Base-by-base conservation (phyloP, 805 yeast species). In the Myxozyma mucilagina region DNA sequence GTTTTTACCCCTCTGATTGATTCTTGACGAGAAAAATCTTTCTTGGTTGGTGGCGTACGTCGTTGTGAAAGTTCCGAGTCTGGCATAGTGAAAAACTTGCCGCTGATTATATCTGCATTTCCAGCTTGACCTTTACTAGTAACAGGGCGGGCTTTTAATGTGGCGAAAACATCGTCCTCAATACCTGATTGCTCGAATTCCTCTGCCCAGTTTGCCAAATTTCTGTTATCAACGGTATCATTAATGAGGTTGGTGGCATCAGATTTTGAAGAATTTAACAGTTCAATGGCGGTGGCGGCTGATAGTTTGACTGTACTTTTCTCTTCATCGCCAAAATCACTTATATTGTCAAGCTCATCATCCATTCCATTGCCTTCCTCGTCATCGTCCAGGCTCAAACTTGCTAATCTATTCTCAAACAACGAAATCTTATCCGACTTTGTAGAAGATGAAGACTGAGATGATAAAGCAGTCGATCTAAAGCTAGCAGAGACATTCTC, bases 241-340 rank as follows among this genome's bases (percentile, higher is more conserved):
- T 34, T 14, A 4, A 36, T 20, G 13, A n/a, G 5, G 13, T 32
- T 43, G 6, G 49, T 20, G 3, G 39, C 16, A 2, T 32, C 11
- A 10, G 39, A 47, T 16, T 39, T 43, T 6, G 14, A 43, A 10
- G 50, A 14, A 32, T 42, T 39, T 4, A 32, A 18, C 13, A 54
- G 11, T 4, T 38, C 36, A n/a, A 36, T 31, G 4, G 48, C 55
- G 6, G 45, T 45, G 4, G 49, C 53, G 16, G 59, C 45, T 16
- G 60, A 20, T 34, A 57, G 5, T 13, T 48, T 47, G 14, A 57
- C 11, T 14, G 60, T 57, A 16, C 42, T 24, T 8, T 29, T 38
- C 2, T 61, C 64, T 20, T 51, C 56, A 14, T 39, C 56, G 9
- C 20, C 57, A 38, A 35, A 44, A 36, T 36, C 55, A 29, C 47